phyloP scores from a whole-genome alignment of 208 protist genomes.

The Angomonas ambiguus region DNA sequence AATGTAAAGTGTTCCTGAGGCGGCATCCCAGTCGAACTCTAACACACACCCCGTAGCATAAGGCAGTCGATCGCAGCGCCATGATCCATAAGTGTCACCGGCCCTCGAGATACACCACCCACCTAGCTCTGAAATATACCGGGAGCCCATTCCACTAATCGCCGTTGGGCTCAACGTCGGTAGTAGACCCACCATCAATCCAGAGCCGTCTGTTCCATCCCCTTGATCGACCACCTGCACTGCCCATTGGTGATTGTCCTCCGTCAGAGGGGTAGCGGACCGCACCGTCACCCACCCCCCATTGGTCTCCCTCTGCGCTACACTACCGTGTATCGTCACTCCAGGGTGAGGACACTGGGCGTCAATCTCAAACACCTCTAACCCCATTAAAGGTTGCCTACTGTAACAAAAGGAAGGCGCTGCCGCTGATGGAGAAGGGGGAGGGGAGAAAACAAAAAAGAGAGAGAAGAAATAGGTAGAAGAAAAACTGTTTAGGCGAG shows the following conservation, averaged over 20 bases:
- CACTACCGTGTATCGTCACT: conserved; percentile 62
- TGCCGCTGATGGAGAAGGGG: no score
- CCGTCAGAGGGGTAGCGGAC: conserved; percentile 50
- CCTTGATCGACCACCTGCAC: conserved; percentile 86
- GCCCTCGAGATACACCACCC: conserved; percentile 88
- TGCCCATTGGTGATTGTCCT: conserved; percentile 83
- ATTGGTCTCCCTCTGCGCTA: conserved; percentile 79
- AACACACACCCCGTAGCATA: conserved; percentile 86
- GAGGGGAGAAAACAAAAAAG: background rate
- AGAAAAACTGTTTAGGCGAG: background rate
- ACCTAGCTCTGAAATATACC: conserved; percentile 89
- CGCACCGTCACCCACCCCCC: conserved; percentile 90
- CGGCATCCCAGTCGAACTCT: conserved; percentile 86
- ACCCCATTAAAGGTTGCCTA: conserved; percentile 42
- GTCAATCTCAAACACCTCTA: conserved; percentile 84
- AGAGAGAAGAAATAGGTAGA: conserved; percentile 8
- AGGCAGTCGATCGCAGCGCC: conserved; percentile 84
- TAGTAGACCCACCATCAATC: conserved; percentile 87
- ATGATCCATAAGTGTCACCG: conserved; percentile 82
- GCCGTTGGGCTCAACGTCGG: conserved; percentile 46
- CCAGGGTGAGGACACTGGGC: conserved; percentile 74
- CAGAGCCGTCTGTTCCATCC: conserved; percentile 81
- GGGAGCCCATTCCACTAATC: conserved; percentile 61
- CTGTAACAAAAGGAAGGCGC: conserved; percentile 4
- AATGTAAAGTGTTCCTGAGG: conserved; percentile 70